These are phyloP conservation scores for Coniochaeta ligniaria DNA, from an alignment of 2,329 filamentous ascomycete genomes.

Conservation along the genomic window DNA sequence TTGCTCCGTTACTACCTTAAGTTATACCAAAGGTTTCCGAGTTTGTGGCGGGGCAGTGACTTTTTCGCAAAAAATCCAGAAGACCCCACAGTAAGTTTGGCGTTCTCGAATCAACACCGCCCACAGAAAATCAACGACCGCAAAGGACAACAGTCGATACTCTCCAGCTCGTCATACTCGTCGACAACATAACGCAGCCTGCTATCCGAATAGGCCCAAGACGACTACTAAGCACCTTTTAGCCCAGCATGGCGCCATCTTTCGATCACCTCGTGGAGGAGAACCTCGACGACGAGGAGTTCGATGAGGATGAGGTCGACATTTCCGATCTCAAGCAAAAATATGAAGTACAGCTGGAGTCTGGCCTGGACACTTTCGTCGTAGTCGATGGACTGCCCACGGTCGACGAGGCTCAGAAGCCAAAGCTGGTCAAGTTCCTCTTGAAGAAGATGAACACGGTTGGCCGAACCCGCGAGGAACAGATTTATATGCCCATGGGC, in stretches of 20 bases:
- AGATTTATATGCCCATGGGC: slow-evolving; percentile 88
- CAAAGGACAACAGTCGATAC: neutral
- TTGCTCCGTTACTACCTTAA: no score
- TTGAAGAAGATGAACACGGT: slow-evolving; percentile 85
- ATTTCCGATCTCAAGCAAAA: slow-evolving; percentile 90
- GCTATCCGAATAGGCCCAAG: neutral
- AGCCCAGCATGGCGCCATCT: slow-evolving; percentile 77
- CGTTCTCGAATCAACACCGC: slow-evolving; percentile 1
- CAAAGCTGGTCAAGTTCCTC: slow-evolving; percentile 93
- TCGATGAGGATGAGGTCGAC: slow-evolving; percentile 89
- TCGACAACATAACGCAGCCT: neutral
- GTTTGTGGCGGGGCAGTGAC: neutral
- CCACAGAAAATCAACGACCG: neutral
- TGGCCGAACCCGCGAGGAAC: slow-evolving; percentile 78
- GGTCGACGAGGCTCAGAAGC: slow-evolving; percentile 83
- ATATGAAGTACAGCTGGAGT: slow-evolving; percentile 92
- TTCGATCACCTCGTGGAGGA: slow-evolving; percentile 91
- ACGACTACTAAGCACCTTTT: neutral
- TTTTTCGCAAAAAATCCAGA: neutral
- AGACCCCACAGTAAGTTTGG: neutral
- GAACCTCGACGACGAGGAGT: slow-evolving; percentile 77
- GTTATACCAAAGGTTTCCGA: neutral
- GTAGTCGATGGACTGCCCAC: slow-evolving; percentile 90
- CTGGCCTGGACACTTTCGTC: slow-evolving; percentile 93
- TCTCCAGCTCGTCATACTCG: neutral